Evolutionary conservation across 495 filamentous ascomycete genomes (phyloP), one percentile per base, ranked within the genome.

Genomic region (Acidiella bohemica): DNA sequence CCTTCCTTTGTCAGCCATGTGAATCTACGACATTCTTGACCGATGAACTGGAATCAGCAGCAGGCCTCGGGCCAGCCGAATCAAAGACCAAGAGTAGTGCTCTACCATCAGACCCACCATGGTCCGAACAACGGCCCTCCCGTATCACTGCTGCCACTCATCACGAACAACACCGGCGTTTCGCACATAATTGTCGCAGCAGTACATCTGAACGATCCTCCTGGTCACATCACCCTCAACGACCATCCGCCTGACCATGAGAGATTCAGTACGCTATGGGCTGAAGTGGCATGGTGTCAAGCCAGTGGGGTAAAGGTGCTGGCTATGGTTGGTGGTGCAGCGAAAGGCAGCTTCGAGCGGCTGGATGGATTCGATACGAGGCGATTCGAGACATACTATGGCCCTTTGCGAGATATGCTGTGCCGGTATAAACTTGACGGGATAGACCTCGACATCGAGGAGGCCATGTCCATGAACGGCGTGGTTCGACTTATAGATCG

Each of bases 111-210:
- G 45, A 67, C 64, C 11, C 60, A 64, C 50, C 59, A 61, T 31
- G 41, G 42, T 5, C 29, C 42, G 2, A 42, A 49, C 25, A 26
- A 30, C 14, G 55, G 54, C 24, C 52, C 51, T 17, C 50, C 55
- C 10, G 46, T 63, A 19, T 65, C 64, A 3, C 52, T 67, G 2
- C 60, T 68, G 0, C 65, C 65, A 3, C 59, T 68, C 32, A 42
- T 68, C 16, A 53, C 61, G 8, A 45, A 65, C 24, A 46, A 57
- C 21, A 68, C 64, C 2, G 58, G 54, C 37, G 44, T 67, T n/a
- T 67, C 65, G 4, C 64, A 67, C 42, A 50, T 68, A 10, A 64
- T 67, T 29, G 31, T 68, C 18, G 64, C 64, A 9, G 61, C 64
- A 3, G 49, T 67, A 18, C 65, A 68, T 41, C 43, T 68, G n/a